Evolutionary conservation across 2,329 filamentous ascomycete genomes (phyloP), one percentile per base, ranked within the genome.

Genomic region (Lasiodiplodia sp.): DNA sequence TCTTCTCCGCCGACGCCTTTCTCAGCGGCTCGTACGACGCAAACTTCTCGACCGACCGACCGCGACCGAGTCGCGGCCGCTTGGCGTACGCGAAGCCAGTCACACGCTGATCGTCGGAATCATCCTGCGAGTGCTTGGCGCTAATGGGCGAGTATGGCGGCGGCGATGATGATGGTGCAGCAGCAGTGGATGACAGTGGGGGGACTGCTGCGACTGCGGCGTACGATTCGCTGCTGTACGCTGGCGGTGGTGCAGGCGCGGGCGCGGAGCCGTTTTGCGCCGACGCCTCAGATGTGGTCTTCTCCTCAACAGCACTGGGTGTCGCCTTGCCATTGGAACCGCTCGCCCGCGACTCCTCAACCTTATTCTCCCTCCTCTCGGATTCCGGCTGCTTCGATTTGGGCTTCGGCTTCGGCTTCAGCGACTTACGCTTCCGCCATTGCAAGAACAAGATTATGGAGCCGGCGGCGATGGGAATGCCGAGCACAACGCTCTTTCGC

Each of bases 381-480:
- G 44, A 47, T 4, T 21, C 44, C 44, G 44, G 44, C 40, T 51
- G 62, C 62, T 25, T 44, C 49, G 34, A 25, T 37, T 57, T 57
- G 25, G 53, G 25, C 65, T 58, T 67, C n/a, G 44, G 25, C 53
- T 53, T 62, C 25, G 56, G 51, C 66, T 53, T 63, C 66, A 55
- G 49, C 66, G 66, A 68, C 40, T 58, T 68, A 34, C 66, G 55
- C 49, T 68, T 68, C 37, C 66, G 56, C 66, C 66, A 68, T 55
- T 68, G 66, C n/a, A 68, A 37, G 37, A 68, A 68, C 31, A 68
- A 37, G 25, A 68, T 63, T 44, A 68, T 63, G 56, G 66, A 68
- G 18, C 56, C 66, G 23, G 66, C 66, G 47, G 66, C 66, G 47
- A 68, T 21, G 23, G 66, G 66, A 11, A 68, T 62, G 21, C 51